These are phyloP conservation scores for Claviceps sp. DNA, from an alignment of 2,329 filamentous ascomycete species.

Conservation along the genomic window DNA sequence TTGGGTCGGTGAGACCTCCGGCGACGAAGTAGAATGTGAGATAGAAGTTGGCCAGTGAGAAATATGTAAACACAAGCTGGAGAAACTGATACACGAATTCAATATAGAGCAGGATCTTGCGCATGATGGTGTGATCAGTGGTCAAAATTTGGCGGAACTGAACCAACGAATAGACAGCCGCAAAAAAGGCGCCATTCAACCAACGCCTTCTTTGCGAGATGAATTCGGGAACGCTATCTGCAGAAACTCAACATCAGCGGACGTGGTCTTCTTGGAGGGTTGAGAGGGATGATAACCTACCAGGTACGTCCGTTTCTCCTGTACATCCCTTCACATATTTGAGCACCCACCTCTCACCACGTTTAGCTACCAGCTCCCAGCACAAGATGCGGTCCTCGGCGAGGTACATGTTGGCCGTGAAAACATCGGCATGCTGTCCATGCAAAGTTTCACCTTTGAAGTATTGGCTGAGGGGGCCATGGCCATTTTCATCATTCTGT, in stretches of 20 bases:
- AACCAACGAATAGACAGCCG: constrained; percentile 90
- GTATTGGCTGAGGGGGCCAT: constrained; percentile 91
- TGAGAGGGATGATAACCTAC: constrained; percentile 37
- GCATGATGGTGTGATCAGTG: constrained; percentile 79
- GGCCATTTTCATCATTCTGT: constrained; percentile 91
- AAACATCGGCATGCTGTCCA: constrained; percentile 90
- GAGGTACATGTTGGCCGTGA: constrained; percentile 93
- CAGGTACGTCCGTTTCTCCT: constrained; percentile 94
- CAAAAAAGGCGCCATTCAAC: constrained; percentile 98
- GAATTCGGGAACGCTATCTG: constrained; percentile 87
- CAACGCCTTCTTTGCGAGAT: constrained; percentile 92
- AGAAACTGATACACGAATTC: constrained; percentile 95
- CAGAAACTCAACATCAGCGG: constrained; percentile 13
- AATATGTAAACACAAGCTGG: constrained; percentile 89
- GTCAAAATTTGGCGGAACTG: constrained; percentile 88
- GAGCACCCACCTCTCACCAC: constrained; percentile 88
- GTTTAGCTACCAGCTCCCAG: constrained; percentile 92
- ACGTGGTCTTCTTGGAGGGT: background rate
- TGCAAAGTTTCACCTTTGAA: constrained; percentile 98
- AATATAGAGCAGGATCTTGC: constrained; percentile 84
- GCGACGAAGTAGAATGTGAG: constrained; percentile 97
- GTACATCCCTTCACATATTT: constrained; percentile 96
- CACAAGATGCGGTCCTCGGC: constrained; percentile 83
- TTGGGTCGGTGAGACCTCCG: constrained; percentile 68
- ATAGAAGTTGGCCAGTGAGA: constrained; percentile 97